Percentiles rank a stretch among this genome's conserved stretches.
Evolutionary conservation across 164 flowering plant species (phyloP).

Genomic region (grape (Vitis vinifera)): ASM3070453v1 NC_081806.1:2731501-2732000

Average conservation of each 20-base stretch:
- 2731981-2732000: neutral
- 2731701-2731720: neutral
- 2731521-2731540: neutral
- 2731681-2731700: neutral
- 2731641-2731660: slow-evolving; percentile 4
- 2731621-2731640: neutral
- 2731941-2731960: slow-evolving; percentile 9
- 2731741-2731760: neutral
- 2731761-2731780: neutral
- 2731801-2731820: neutral
- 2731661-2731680: neutral
- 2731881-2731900: slow-evolving; percentile 4
- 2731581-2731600: neutral
- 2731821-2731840: neutral
- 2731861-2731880: slow-evolving; percentile 14
- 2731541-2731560: neutral
- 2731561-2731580: neutral
- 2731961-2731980: slow-evolving; percentile 12
- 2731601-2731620: neutral
- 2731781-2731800: neutral
- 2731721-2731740: neutral
- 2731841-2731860: slow-evolving; percentile 6
- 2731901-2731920: slow-evolving; percentile 1
- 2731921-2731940: slow-evolving; percentile 7
- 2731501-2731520: neutral